Percentiles rank a stretch among this genome's conserved stretches.
Evolutionary conservation across 805 yeast genomes (phyloP).

Genomic region (Suhomyces sp.): DNA sequence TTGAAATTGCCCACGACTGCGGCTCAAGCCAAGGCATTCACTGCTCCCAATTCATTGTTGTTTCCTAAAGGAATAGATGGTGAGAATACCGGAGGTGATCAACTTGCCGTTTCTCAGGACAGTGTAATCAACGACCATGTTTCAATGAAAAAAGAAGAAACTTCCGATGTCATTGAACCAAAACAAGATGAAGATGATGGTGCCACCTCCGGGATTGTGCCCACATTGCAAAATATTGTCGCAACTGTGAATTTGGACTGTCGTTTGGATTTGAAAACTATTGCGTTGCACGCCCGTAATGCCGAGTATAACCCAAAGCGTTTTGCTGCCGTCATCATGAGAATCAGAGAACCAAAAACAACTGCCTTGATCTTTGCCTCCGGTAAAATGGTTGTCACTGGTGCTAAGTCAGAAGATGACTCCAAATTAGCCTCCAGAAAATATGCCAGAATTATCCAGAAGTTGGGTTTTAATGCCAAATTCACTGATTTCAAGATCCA

Average conservation of each 20-base stretch:
- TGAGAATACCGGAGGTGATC: slow-evolving; percentile 14
- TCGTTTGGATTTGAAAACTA: slow-evolving; percentile 91
- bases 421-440: slow-evolving; percentile 97
- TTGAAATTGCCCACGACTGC: slow-evolving; percentile 75
- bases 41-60: slow-evolving; percentile 62
- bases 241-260: slow-evolving; percentile 98
- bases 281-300: slow-evolving; percentile 97
- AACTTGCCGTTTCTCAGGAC: slow-evolving; percentile 3
- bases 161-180: slow-evolving; percentile 33
- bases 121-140: slow-evolving; percentile 12
- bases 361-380: slow-evolving; percentile 97
- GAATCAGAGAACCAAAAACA: slow-evolving; percentile 98
- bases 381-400: slow-evolving; percentile 99
- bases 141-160: slow-evolving; percentile 13
- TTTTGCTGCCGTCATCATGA: slow-evolving; percentile 99
- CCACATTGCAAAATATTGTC: slow-evolving; percentile 92
- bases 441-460: slow-evolving; percentile 96
- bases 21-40: slow-evolving; percentile 71
- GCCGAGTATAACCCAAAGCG: slow-evolving; percentile 98
- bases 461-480: slow-evolving; percentile 95
- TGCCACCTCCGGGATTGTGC: slow-evolving; percentile 92
- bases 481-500: slow-evolving; percentile 98
- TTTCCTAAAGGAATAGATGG: slow-evolving; percentile 54
- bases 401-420: slow-evolving; percentile 98
- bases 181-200: slow-evolving; percentile 56